Percentiles rank a stretch among this genome's conserved stretches.
phyloP scores from a whole-genome alignment of 2,329 filamentous ascomycete species.

The Malbranchea cinnamomea region DNA sequence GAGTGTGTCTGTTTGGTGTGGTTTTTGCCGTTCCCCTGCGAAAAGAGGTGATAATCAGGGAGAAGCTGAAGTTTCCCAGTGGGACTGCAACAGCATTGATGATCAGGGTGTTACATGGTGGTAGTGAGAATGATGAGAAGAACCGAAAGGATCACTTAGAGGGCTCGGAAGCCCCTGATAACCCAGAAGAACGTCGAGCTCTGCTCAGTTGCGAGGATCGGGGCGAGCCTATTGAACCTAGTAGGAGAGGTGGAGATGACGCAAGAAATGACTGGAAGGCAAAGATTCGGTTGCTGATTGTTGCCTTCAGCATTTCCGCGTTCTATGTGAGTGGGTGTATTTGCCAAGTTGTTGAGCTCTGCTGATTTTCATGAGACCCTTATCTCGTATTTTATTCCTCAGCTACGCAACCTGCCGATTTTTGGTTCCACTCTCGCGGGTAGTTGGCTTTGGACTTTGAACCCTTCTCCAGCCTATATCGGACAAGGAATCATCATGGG shows the following conservation, averaged over 20 bases:
- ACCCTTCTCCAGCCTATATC: slow-evolving; percentile 92
- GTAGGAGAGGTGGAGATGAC: slow-evolving; percentile 18
- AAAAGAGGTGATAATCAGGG: slow-evolving; percentile 80
- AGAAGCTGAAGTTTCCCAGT: slow-evolving; percentile 86
- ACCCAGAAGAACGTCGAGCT: slow-evolving; percentile 16
- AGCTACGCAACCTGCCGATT: slow-evolving; percentile 71
- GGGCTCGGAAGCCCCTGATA: slow-evolving; percentile 8
- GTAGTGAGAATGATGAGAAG: slow-evolving; percentile 29
- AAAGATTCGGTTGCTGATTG: slow-evolving; percentile 44
- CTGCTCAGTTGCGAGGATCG: slow-evolving; percentile 21
- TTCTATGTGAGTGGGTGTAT: slow-evolving; percentile 28
- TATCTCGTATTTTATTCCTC: slow-evolving; percentile 76
- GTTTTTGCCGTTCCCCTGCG: slow-evolving; percentile 88
- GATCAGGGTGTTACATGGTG: slow-evolving; percentile 76
- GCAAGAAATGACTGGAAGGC: slow-evolving; percentile 41
- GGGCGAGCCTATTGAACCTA: slow-evolving; percentile 35
- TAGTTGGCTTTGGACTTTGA: slow-evolving; percentile 88
- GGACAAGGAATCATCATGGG: slow-evolving; percentile 99
- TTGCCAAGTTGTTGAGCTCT: neutral
- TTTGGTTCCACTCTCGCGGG: slow-evolving; percentile 61
- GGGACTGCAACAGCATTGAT: slow-evolving; percentile 90
- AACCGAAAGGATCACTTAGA: slow-evolving; percentile 15
- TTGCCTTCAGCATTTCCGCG: slow-evolving; percentile 46
- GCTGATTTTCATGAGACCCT: slow-evolving; percentile 47
- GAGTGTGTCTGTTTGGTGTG: slow-evolving; percentile 90